A percentile compares a stretch with the other conserved stretches of the same genome.
phyloP scores from a whole-genome alignment of 306 rosid species.

The Prunus mira region DNA sequence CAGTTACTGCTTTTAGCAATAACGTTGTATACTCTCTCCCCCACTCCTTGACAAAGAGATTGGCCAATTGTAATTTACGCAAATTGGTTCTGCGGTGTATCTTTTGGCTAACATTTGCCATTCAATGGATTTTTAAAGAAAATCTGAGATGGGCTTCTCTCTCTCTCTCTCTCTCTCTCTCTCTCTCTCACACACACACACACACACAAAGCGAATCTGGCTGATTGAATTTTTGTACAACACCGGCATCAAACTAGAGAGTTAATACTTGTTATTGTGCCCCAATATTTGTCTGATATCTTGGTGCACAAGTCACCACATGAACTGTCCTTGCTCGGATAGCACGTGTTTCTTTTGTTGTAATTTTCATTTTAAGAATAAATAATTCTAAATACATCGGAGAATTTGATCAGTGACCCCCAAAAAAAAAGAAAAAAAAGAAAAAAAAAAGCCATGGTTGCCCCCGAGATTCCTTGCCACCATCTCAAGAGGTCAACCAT shows the following conservation, averaged over 20 bases:
- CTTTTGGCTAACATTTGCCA: constrained; percentile 33
- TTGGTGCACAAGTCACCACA: background rate
- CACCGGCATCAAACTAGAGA: too few relatives aligned
- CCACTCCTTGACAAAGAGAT: constrained; percentile 31
- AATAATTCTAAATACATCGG: too few relatives aligned
- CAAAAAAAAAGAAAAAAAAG: background rate
- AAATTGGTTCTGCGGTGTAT: constrained; percentile 49
- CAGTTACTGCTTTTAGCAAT: constrained; percentile 35
- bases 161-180: too few relatives aligned
- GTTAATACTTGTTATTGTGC: background rate
- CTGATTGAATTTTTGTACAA: too few relatives aligned
- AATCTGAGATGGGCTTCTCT: constrained; percentile 8
- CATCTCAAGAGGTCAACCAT: background rate
- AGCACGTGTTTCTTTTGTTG: too few relatives aligned
- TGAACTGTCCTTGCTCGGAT: background rate
- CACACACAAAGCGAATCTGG: too few relatives aligned
- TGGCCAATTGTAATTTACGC: constrained; percentile 50
- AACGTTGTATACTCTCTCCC: constrained; percentile 41
- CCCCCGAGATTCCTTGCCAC: background rate
- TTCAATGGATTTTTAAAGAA: constrained; percentile 10
- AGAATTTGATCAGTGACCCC: background rate
- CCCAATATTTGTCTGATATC: background rate
- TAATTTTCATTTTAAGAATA: too few relatives aligned
- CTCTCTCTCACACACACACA: too few relatives aligned
- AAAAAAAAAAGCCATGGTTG: background rate